These are phyloP conservation scores for barrel medic (Medicago truncatula) DNA, from an alignment of 306 rosid species.

Conservation along the genomic window MtrunA17r5.0-ANR NC_053045.1:59499001-59499500, in stretches of 20 bases:
- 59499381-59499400: slow-evolving; percentile 82
- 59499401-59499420: slow-evolving; percentile 81
- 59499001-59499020: slow-evolving; percentile 19
- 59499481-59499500: slow-evolving; percentile 75
- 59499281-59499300: slow-evolving; percentile 32
- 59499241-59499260: no score
- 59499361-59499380: slow-evolving; percentile 79
- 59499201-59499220: slow-evolving; percentile 10
- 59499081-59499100: slow-evolving; percentile 19
- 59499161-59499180: slow-evolving; percentile 22
- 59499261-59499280: slow-evolving; percentile 18
- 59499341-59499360: slow-evolving; percentile 8
- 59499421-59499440: slow-evolving; percentile 55
- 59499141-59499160: slow-evolving; percentile 1
- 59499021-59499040: not conserved
- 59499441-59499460: slow-evolving; percentile 54
- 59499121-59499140: slow-evolving; percentile 7
- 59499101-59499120: slow-evolving; percentile 33
- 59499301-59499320: slow-evolving; percentile 7
- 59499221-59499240: no score
- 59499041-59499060: slow-evolving; percentile 12
- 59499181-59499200: slow-evolving; percentile 22
- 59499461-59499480: slow-evolving; percentile 76
- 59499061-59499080: not conserved
- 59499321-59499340: slow-evolving; percentile 26